These are phyloP conservation scores for Phoma sp. DNA, from an alignment of 2,329 filamentous ascomycete genomes.

Conservation along the genomic window DNA sequence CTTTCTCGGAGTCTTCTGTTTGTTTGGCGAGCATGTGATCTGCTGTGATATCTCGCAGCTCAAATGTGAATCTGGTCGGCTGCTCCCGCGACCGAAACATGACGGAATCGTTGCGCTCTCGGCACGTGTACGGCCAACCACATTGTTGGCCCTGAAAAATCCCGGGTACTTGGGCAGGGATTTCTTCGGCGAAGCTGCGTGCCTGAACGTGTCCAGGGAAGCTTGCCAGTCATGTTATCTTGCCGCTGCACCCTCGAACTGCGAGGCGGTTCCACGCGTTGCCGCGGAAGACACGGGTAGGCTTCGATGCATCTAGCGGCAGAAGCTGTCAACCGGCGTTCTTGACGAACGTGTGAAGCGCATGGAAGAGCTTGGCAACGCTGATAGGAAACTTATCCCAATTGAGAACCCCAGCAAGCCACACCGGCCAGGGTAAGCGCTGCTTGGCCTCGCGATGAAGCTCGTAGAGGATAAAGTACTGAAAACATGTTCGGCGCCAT, in stretches of 20 bases:
- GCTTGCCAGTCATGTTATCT: slow-evolving; percentile 6
- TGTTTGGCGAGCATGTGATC: not conserved
- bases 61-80: slow-evolving; percentile 26
- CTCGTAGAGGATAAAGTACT: not conserved
- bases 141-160: slow-evolving; percentile 24
- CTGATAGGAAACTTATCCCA: slow-evolving; percentile 4
- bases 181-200: slow-evolving; percentile 37
- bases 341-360: slow-evolving; percentile 8
- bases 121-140: slow-evolving; percentile 30
- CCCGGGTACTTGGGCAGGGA: slow-evolving; percentile 38
- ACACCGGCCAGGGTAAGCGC: not conserved
- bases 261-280: slow-evolving; percentile 3
- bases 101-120: slow-evolving; percentile 25
- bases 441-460: not conserved
- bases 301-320: slow-evolving; percentile 24
- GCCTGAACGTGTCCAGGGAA: slow-evolving; percentile 34
- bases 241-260: slow-evolving; percentile 4
- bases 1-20: not conserved
- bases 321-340: slow-evolving; percentile 25
- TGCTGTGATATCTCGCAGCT: not conserved
- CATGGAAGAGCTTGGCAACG: slow-evolving; percentile 20
- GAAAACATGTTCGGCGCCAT: not conserved
- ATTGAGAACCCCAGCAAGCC: slow-evolving; percentile 6
- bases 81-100: slow-evolving; percentile 36
- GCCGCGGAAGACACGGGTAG: slow-evolving; percentile 23